These are phyloP conservation scores for Purpureocillium lavendulum DNA, from an alignment of 2,329 filamentous ascomycete species.

Conservation along the genomic window DNA sequence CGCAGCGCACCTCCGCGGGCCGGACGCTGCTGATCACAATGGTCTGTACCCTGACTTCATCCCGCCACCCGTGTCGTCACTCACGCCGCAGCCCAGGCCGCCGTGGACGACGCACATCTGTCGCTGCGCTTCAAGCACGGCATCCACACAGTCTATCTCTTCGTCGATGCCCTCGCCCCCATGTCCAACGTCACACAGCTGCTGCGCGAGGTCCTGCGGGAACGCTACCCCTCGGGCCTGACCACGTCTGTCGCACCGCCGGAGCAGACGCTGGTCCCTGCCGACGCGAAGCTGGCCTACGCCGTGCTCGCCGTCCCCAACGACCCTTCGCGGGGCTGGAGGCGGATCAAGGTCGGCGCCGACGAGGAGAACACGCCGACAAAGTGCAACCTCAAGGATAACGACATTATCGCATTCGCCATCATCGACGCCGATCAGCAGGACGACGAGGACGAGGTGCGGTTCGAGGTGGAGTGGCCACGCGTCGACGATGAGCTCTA, in stretches of 20 bases:
- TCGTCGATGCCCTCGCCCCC: conserved; percentile 48
- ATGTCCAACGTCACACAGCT: conserved; percentile 49
- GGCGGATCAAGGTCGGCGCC: conserved; percentile 28
- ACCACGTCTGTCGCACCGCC: conserved; percentile 22
- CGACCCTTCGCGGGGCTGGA: conserved; percentile 43
- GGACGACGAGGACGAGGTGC: conserved; percentile 26
- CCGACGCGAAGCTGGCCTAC: conserved; percentile 34
- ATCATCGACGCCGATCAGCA: conserved; percentile 22
- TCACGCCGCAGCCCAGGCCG: no score
- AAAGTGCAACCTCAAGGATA: conserved; percentile 36
- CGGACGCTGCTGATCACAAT: not conserved
- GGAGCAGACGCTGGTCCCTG: conserved; percentile 29
- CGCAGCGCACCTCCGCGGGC: no score
- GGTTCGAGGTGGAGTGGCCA: conserved; percentile 39
- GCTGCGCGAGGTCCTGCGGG: conserved; percentile 48
- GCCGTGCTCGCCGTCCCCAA: conserved; percentile 34
- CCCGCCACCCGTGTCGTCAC: no score
- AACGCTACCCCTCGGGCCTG: conserved; percentile 48
- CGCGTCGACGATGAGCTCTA: conserved; percentile 31
- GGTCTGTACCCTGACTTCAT: not conserved
- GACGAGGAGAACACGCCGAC: conserved; percentile 28
- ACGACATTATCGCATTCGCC: conserved; percentile 40
- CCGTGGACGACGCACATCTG: conserved; percentile 39
- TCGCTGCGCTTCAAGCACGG: conserved; percentile 68
- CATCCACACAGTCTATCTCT: conserved; percentile 61